phyloP scores from a whole-genome alignment of 441 rosid species.

The Populus hybrid region DNA sequence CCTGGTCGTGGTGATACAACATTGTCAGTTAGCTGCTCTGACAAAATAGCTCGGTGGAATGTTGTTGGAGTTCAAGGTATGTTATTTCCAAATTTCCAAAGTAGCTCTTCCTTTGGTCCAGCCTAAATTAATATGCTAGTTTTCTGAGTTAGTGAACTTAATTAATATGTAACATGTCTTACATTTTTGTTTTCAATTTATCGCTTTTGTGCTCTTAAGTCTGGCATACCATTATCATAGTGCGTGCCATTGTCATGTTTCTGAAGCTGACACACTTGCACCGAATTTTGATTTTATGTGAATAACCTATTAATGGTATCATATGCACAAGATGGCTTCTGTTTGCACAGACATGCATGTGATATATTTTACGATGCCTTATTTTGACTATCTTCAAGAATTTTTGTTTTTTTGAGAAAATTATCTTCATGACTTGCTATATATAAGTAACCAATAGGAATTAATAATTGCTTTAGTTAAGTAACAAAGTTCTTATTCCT shows the following conservation, averaged over 20 bases:
- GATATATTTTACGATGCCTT: neutral
- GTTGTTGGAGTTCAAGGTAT: conserved; percentile 89
- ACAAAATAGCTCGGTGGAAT: conserved; percentile 93
- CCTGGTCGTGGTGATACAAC: conserved; percentile 96
- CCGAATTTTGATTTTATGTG: neutral
- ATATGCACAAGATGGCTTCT: neutral
- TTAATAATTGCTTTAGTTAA: conserved; percentile 10
- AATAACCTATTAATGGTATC: neutral
- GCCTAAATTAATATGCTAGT: neutral
- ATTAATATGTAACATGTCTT: neutral
- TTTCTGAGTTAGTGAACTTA: neutral
- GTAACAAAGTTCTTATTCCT: conserved; percentile 12
- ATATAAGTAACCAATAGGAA: neutral
- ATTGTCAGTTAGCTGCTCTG: conserved; percentile 87
- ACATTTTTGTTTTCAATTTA: neutral
- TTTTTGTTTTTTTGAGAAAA: neutral
- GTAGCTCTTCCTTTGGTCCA: neutral
- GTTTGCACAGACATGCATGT: conserved; percentile 10
- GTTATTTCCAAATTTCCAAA: conserved; percentile 10
- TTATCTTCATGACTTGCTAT: neutral
- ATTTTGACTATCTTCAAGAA: conserved; percentile 8
- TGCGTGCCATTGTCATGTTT: neutral
- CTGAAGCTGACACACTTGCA: neutral
- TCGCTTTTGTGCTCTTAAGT: neutral
- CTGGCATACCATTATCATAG: neutral